These are phyloP conservation scores for Cryptosporidium ubiquitum DNA, from an alignment of 169 alveolate species.

Conservation along the genomic window DNA sequence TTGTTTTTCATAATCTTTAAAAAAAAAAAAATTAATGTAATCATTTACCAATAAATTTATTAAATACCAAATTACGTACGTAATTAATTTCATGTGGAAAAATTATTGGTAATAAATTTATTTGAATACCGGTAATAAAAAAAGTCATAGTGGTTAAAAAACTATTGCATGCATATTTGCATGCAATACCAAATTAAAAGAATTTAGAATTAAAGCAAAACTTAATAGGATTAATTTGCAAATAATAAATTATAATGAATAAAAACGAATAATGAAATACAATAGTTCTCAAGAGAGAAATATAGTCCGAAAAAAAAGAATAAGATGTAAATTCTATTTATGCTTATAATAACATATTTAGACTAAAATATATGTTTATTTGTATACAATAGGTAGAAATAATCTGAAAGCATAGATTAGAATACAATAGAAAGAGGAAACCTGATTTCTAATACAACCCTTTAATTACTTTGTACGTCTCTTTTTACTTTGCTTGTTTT, in stretches of 20 bases:
- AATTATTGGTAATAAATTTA: not conserved
- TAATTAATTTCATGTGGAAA: not conserved
- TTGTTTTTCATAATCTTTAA: not conserved
- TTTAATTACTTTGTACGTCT: not conserved
- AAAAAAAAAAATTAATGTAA: no score
- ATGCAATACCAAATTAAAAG: not conserved
- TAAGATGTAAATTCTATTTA: not conserved
- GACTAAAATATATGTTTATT: not conserved
- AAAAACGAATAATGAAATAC: no score
- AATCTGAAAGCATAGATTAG: not conserved
- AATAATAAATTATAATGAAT: no score
- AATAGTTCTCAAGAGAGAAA: not conserved
- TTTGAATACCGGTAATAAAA: not conserved
- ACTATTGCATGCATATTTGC: not conserved
- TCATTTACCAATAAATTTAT: not conserved
- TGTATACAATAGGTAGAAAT: not conserved
- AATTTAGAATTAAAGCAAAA: no score
- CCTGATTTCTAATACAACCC: no score
- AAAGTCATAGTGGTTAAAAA: not conserved
- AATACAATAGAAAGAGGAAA: no score
- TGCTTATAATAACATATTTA: no score
- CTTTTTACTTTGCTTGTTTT: constrained; percentile 22
- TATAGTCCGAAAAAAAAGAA: no score
- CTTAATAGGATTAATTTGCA: no score
- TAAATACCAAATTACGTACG: not conserved